Base-by-base conservation (phyloP, 108 stramenopile genomes). In the Skeletonema tropicum region DNA sequence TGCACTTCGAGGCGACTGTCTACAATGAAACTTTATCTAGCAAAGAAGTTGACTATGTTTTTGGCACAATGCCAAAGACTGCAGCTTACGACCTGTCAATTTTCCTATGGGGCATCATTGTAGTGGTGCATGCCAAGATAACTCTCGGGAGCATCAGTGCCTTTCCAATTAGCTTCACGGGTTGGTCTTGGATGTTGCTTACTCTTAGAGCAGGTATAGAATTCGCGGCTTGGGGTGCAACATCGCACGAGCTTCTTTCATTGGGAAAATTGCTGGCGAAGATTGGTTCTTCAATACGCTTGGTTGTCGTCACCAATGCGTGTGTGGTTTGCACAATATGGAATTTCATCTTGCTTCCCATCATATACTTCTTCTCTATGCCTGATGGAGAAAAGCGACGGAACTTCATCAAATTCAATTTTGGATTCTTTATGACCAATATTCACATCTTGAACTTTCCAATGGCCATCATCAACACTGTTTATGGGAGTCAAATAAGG, bases 271-370 rank as follows among this genome's bases (percentile, higher is more conserved):
- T 19, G 30, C 45, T 85, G 31, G 70, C 75, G 31, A 61, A 11
- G 6, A 31, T 57, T 48, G 76, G 77, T 14, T 77, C 75, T 6
- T 85, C 76, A 11, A 29, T 82, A 35, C 63, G 84, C 11, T 46
- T 85, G 46, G 80, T 81, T 26, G 63, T 80, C 8, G 23, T 80
- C 23, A 81, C 76, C 9, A 77, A 80, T 39, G 84, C 84, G 14
- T 73, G 60, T 33, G 58, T 85, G 11, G 80, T 81, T 33, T 85
- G 76, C 62, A 82, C 84, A 10, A 77, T 96, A 17, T 96, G 95
- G 95, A 96, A 96, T 66, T 83, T 91, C 68, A 79, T 91, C 12
- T 68, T 96, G 10, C 52, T 91, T 21, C 94, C 94, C 4, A 79
- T 77, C 32, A 77, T 89, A 30, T 88, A 88, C 80, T 75, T 91